Evolutionary conservation across 2,329 filamentous ascomycete genomes (phyloP).

Genomic region (Leptographium procerum): DNA sequence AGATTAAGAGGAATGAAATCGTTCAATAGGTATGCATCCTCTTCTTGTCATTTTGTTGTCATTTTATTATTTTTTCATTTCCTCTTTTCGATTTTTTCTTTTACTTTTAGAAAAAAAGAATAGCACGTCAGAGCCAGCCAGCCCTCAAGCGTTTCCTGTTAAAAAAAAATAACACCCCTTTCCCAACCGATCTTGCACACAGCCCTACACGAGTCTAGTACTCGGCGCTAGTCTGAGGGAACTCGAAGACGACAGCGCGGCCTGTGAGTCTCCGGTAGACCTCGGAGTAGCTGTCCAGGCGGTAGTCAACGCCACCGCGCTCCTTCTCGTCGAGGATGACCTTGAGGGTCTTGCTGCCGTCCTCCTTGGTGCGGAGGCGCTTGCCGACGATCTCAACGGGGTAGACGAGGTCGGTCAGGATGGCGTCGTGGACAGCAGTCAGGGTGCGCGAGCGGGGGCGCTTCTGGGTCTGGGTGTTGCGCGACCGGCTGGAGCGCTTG

Average conservation of each 20-base stretch:
- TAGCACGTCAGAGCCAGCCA: background rate
- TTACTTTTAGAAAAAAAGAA: background rate
- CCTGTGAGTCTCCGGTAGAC: conserved; percentile 98
- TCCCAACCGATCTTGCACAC: background rate
- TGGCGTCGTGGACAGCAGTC: conserved; percentile 96
- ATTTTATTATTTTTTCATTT: conserved; percentile 7
- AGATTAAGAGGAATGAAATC: background rate
- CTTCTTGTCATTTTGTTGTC: conserved; percentile 1
- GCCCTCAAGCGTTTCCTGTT: background rate
- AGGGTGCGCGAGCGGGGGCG: conserved; percentile 94
- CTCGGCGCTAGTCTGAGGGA: conserved; percentile 76
- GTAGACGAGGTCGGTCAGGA: conserved; percentile 96
- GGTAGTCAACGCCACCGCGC: conserved; percentile 97
- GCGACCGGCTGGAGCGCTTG: conserved; percentile 94
- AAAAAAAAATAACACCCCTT: background rate
- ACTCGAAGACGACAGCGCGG: conserved; percentile 95
- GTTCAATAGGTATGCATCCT: no score
- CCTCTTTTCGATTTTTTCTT: background rate
- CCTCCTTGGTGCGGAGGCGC: conserved; percentile 97
- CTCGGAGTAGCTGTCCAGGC: conserved; percentile 98
- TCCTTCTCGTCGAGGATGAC: conserved; percentile 99
- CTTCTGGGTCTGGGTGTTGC: conserved; percentile 97
- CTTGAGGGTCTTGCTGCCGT: conserved; percentile 97
- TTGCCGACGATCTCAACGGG: conserved; percentile 99
- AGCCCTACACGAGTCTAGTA: conserved; percentile 57